Evolutionary conservation across 1,284 basidiomycete genomes (phyloP).

Genomic region (Cutaneotrichosporon sp.): DNA sequence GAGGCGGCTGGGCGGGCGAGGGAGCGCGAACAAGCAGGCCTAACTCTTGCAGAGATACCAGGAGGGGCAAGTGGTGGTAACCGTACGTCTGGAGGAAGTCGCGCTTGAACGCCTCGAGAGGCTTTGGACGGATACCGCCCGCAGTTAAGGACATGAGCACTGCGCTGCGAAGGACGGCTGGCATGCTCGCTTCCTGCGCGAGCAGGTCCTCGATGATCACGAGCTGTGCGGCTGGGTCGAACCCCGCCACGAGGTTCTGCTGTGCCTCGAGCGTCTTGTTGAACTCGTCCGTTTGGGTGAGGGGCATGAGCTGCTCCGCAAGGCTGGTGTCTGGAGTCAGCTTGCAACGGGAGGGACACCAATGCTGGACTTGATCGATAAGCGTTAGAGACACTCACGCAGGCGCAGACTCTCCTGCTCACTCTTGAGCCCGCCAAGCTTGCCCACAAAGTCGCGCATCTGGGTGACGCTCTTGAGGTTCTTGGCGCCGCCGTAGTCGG

Average conservation of each 20-base stretch:
- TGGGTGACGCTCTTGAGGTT: constrained; percentile 79
- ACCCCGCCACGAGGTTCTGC: constrained; percentile 91
- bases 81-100: constrained; percentile 95
- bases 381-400: constrained; percentile 60
- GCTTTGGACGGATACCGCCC: constrained; percentile 84
- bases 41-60: constrained; percentile 74
- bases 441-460: constrained; percentile 91
- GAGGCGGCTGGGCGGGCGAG: constrained; percentile 59
- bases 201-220: constrained; percentile 81
- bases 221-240: constrained; percentile 74
- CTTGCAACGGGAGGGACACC: not conserved
- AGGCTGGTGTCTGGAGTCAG: constrained; percentile 74
- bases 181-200: constrained; percentile 69
- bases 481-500: constrained; percentile 65
- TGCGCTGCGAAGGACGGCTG: constrained; percentile 71
- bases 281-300: constrained; percentile 85
- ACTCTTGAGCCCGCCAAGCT: constrained; percentile 82
- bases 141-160: constrained; percentile 80
- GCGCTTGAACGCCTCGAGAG: constrained; percentile 81
- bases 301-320: constrained; percentile 83
- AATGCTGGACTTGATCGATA: not conserved
- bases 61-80: constrained; percentile 79
- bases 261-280: constrained; percentile 92
- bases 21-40: constrained; percentile 60
- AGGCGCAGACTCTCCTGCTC: constrained; percentile 86